Base-by-base conservation (phyloP, 257 asterid genomes). In the Plantago major region DNA sequence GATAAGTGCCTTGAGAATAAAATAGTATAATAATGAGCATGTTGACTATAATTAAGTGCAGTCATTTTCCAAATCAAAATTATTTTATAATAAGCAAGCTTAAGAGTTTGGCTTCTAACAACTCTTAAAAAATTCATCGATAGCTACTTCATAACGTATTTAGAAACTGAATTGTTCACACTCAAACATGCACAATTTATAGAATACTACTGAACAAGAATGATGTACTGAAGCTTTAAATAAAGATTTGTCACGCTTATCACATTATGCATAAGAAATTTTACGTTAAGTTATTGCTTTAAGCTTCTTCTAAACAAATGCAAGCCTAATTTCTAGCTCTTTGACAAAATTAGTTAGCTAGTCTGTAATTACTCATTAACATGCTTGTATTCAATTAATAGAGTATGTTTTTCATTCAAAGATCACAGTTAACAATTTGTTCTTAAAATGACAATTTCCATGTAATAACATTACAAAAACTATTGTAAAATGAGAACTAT, bases 21-120 rank as follows among this genome's bases (percentile, higher is more conserved):
- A 57, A 42, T 16, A 42, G 42, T 51, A 48, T 43, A 64, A 73
- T 70, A 69, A 70, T 54, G 65, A 45, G 53, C 11, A 38, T 18
- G 26, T 46, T 66, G 64, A 69, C 37, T 30, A 30, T 10, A 51
- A 17, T 55, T 42, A 42, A 67, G 38, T 42, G 68, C 46, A 49
- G 3, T 45, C 7, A 46, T 17, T 46, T 58, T 46, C 48, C 53
- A 63, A 58, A 49, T 60, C 75, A 64, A 52, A 60, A 67, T n/a
- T 42, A 19, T 52, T 70, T 22, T 10, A 18, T 57, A 64, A 43
- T 67, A 61, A 78, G 67, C 78, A 67, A 75, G 75, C 72, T 43
- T 18, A 5, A 65, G 87, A 85, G 54, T 22, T 71, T 66, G 61
- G 63, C 81, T 58, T 58, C 65, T 68, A 82, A 80, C 88, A 64